Evolutionary conservation across 2,329 filamentous ascomycete genomes (phyloP).

Genomic region (Clonostachys byssicola): DNA sequence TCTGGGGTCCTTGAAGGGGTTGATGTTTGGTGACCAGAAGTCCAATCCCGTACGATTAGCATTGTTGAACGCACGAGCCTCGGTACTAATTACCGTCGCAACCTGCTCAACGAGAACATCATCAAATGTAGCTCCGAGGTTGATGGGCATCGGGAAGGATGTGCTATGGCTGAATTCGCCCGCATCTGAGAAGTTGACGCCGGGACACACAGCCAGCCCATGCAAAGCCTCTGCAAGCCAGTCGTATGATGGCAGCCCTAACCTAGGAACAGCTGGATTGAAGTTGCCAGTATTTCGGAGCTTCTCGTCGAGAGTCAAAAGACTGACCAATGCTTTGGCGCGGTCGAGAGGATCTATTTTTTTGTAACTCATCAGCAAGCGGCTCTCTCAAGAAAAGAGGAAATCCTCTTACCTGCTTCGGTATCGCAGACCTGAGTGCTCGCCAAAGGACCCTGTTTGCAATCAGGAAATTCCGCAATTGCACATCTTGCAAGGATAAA

Average conservation of each 20-base stretch:
- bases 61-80: conserved; percentile 62
- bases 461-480: too few relatives aligned
- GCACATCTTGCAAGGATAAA: too few relatives aligned
- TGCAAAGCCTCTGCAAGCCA: conserved; percentile 62
- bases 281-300: too few relatives aligned
- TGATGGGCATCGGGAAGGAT: conserved; percentile 59
- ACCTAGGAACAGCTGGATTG: conserved; percentile 16
- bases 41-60: conserved; percentile 46
- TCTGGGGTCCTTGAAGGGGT: conserved; percentile 55
- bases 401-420: too few relatives aligned
- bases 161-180: conserved; percentile 51
- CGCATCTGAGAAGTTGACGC: conserved; percentile 21
- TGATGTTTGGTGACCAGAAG: conserved; percentile 64
- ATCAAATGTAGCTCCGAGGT: conserved; percentile 58
- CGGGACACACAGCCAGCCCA: conserved; percentile 50
- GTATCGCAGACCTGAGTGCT: too few relatives aligned
- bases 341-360: too few relatives aligned
- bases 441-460: too few relatives aligned
- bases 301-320: too few relatives aligned
- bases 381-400: too few relatives aligned
- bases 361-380: too few relatives aligned
- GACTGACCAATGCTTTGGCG: too few relatives aligned
- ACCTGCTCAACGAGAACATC: conserved; percentile 54
- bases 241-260: conserved; percentile 53
- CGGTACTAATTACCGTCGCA: conserved; percentile 48